phyloP scores from a whole-genome alignment of 1,139 yeast genomes.

The Pichia terricola region DNA sequence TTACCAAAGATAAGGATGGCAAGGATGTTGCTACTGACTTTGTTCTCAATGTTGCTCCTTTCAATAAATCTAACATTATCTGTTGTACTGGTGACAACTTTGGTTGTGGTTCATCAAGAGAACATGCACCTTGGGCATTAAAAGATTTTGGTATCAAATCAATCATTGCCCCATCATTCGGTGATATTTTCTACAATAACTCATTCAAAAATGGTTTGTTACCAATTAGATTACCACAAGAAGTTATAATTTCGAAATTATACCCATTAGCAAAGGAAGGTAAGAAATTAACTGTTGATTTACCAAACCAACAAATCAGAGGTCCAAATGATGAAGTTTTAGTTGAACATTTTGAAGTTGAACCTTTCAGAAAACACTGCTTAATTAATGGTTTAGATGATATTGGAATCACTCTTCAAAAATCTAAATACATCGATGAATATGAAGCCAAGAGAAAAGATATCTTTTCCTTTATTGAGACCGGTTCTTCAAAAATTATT shows the following conservation, averaged over 20 bases:
- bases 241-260: conserved; percentile 57
- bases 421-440: conserved; percentile 62
- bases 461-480: conserved; percentile 84
- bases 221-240: conserved; percentile 81
- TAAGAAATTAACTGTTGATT: conserved; percentile 63
- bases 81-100: conserved; percentile 94
- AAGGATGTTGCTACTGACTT: conserved; percentile 80
- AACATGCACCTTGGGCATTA: conserved; percentile 99
- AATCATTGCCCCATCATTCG: conserved; percentile 94
- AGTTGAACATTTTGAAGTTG: conserved; percentile 77
- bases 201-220: conserved; percentile 91
- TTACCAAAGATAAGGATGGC: conserved; percentile 57
- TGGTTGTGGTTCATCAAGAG: conserved; percentile 98
- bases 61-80: conserved; percentile 67
- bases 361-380: conserved; percentile 89
- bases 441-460: conserved; percentile 72
- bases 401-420: conserved; percentile 89
- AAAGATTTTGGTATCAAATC: conserved; percentile 94
- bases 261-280: conserved; percentile 75
- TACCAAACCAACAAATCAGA: conserved; percentile 74
- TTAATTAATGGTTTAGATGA: conserved; percentile 91
- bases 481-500: conserved; percentile 54
- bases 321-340: conserved; percentile 65
- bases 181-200: conserved; percentile 95
- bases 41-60: conserved; percentile 77